Conservation (phyloP, 2,329 filamentous ascomycete species). For the Xylaria sp. region DNA sequence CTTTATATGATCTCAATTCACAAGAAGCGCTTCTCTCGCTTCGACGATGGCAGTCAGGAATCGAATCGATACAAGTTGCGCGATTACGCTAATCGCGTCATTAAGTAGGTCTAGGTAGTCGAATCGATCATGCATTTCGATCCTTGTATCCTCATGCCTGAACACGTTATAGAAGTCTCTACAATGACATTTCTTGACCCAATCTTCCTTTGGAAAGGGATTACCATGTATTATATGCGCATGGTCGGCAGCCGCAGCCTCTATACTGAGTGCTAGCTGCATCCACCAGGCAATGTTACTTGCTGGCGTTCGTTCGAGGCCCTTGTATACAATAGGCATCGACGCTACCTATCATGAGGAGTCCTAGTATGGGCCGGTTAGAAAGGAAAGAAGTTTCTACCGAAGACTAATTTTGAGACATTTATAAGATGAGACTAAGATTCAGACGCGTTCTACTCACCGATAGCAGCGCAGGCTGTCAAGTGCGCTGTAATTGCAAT, state of each 20-base stretch:
- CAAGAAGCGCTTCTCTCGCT: neutral
- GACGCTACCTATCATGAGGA: constrained; percentile 26
- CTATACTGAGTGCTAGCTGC: neutral
- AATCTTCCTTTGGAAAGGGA: neutral
- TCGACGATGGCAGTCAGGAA: neutral
- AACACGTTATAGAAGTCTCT: neutral
- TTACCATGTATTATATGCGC: neutral
- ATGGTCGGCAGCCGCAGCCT: constrained; percentile 9
- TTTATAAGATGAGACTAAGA: neutral
- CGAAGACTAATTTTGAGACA: neutral
- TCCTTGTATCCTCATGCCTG: neutral
- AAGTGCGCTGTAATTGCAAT: neutral
- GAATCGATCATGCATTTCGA: neutral
- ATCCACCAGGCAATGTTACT: neutral
- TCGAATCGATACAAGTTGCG: neutral
- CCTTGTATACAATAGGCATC: neutral
- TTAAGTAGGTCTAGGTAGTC: neutral
- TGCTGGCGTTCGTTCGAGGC: neutral
- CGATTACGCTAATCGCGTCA: neutral
- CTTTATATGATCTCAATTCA: too few species aligned
- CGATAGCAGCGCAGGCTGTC: neutral
- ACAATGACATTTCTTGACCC: rapidly evolving
- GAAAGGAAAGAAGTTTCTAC: neutral
- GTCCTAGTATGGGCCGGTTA: constrained; percentile 5
- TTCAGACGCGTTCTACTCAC: neutral